These are phyloP conservation scores for Gastrolobium bilobum DNA, from an alignment of 306 rosid species.

Conservation along the genomic window DNA sequence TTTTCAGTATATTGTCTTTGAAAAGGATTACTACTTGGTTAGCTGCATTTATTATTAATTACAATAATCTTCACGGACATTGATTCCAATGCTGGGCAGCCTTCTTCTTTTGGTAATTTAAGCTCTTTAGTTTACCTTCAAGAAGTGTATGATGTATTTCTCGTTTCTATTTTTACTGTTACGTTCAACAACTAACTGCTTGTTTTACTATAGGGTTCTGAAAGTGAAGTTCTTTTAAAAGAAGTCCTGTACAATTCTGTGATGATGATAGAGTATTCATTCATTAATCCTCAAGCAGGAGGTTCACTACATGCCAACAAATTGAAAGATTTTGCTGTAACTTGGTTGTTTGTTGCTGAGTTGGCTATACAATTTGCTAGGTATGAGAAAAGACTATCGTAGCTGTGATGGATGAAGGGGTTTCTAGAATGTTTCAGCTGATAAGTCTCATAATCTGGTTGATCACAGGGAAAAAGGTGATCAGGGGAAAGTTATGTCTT, in stretches of 20 bases:
- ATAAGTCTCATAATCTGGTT: slow-evolving; percentile 53
- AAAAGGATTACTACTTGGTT: slow-evolving; percentile 43
- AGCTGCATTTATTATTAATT: slow-evolving; percentile 40
- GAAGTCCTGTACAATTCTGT: slow-evolving; percentile 66
- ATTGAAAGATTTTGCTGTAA: slow-evolving; percentile 68
- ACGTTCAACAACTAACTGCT: slow-evolving; percentile 33
- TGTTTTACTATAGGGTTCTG: slow-evolving; percentile 63
- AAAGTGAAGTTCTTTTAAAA: slow-evolving; percentile 62
- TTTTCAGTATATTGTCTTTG: slow-evolving; percentile 37
- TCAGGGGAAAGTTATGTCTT: slow-evolving; percentile 66
- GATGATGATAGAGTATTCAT: slow-evolving; percentile 64
- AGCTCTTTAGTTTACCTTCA: slow-evolving; percentile 38
- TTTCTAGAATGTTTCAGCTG: slow-evolving; percentile 46
- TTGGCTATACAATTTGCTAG: slow-evolving; percentile 69
- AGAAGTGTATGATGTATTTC: slow-evolving; percentile 4
- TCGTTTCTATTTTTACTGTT: slow-evolving; percentile 10
- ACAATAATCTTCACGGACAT: slow-evolving; percentile 33
- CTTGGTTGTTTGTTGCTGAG: slow-evolving; percentile 77
- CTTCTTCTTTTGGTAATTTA: slow-evolving; percentile 42
- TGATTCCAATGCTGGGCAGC: slow-evolving; percentile 33
- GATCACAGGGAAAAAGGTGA: slow-evolving; percentile 71
- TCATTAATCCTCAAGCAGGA: slow-evolving; percentile 57
- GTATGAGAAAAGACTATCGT: slow-evolving; percentile 56
- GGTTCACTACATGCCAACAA: slow-evolving; percentile 52
- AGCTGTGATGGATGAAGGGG: slow-evolving; percentile 34